Percentiles rank a stretch among this genome's conserved stretches.
Conservation (phyloP, 345 rosid species). For the Sisymbrium irio region DNA sequence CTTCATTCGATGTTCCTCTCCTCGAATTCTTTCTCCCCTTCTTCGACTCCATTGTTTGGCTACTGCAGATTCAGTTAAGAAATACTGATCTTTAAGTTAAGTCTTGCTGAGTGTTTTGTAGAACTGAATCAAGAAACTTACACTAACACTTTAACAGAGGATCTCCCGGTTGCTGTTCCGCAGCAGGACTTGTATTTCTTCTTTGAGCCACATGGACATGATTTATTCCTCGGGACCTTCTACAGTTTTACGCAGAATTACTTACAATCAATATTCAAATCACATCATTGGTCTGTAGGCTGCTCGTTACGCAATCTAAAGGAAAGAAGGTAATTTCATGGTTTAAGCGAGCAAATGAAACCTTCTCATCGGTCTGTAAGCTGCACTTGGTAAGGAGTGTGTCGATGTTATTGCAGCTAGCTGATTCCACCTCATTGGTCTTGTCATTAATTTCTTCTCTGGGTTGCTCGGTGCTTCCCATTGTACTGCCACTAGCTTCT, state of each 20-base stretch:
- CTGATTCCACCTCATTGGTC: conserved; percentile 30
- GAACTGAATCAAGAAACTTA: conserved; percentile 36
- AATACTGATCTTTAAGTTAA: not conserved
- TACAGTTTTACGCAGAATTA: conserved; percentile 23
- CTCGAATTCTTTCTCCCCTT: conserved; percentile 52
- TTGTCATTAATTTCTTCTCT: conserved; percentile 38
- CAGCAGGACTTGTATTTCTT: conserved; percentile 92
- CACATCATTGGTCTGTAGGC: too few relatives aligned
- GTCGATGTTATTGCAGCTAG: conserved; percentile 34
- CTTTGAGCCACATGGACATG: conserved; percentile 84
- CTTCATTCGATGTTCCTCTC: conserved; percentile 49
- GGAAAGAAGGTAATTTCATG: not conserved
- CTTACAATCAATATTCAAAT: not conserved
- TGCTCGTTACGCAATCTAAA: not conserved
- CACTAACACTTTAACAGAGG: conserved; percentile 49
- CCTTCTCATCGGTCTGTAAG: conserved; percentile 57
- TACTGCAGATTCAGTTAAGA: conserved; percentile 28
- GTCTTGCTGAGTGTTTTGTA: conserved; percentile 1
- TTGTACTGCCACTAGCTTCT: conserved; percentile 1
- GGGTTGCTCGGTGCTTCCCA: conserved; percentile 34
- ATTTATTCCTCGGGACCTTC: conserved; percentile 69
- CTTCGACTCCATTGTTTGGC: conserved; percentile 49
- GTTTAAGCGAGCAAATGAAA: conserved; percentile 25
- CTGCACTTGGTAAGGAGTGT: conserved; percentile 33
- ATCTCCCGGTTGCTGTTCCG: conserved; percentile 62